Evolutionary conservation across 179 eudicot genomes (phyloP).

Genomic region (Spergularia azorica): DNA sequence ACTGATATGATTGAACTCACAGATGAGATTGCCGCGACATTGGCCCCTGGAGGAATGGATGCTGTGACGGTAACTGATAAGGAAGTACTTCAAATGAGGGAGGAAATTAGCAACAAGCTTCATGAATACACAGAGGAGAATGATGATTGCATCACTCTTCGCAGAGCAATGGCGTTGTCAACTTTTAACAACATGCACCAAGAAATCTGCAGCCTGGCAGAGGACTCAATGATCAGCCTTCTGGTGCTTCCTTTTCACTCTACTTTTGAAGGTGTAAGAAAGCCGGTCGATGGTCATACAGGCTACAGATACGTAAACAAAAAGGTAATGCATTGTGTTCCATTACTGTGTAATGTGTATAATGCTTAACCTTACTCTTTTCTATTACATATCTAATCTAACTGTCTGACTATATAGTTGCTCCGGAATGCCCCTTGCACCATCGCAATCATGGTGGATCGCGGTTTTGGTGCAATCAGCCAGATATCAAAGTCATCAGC

Average conservation of each 20-base stretch:
- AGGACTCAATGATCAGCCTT: conserved; percentile 57
- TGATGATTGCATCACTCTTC: conserved; percentile 47
- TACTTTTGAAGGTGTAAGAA: conserved; percentile 43
- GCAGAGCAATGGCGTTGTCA: conserved; percentile 61
- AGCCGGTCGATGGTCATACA: conserved; percentile 42
- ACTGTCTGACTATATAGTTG: conserved; percentile 38
- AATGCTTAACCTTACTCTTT: neutral
- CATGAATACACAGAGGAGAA: conserved; percentile 43
- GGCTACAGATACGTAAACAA: conserved; percentile 83
- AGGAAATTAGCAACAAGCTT: conserved; percentile 46
- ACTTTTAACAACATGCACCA: conserved; percentile 71
- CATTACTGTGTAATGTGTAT: neutral
- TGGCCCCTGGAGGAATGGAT: conserved; percentile 50
- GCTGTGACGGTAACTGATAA: conserved; percentile 60
- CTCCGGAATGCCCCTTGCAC: conserved; percentile 89
- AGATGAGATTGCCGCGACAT: conserved; percentile 61
- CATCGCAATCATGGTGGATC: conserved; percentile 77
- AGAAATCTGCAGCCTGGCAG: conserved; percentile 66
- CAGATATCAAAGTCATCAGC: conserved; percentile 44
- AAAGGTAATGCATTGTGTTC: conserved; percentile 58
- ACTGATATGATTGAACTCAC: conserved; percentile 86
- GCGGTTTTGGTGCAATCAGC: conserved; percentile 70
- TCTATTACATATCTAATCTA: neutral
- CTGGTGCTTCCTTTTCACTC: conserved; percentile 79
- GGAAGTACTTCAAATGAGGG: conserved; percentile 49